Evolutionary conservation across 192 early-diverging fungal genomes (phyloP).

Genomic region (Coemansia sp.): DNA sequence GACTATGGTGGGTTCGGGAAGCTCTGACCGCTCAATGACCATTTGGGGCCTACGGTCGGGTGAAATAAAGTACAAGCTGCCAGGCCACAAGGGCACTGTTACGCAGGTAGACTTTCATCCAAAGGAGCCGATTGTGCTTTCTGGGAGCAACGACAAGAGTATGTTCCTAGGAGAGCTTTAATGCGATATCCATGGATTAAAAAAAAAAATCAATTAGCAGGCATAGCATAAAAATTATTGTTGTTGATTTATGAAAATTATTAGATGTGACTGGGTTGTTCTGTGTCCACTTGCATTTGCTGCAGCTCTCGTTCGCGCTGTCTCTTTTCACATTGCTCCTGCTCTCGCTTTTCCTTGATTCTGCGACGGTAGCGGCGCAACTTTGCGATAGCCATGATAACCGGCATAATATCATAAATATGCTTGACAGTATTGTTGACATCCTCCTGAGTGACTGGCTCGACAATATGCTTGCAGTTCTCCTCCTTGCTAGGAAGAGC

Average conservation of each 20-base stretch:
- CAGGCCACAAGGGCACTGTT: constrained; percentile 92
- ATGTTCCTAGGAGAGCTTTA: constrained; percentile 84
- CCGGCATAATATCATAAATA: constrained; percentile 55
- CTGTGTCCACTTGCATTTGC: constrained; percentile 5
- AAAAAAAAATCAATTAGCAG: neutral
- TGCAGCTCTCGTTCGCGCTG: constrained; percentile 13
- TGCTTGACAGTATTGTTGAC: constrained; percentile 71
- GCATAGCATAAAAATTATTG: neutral
- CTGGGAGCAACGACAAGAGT: constrained; percentile 82
- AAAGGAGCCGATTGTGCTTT: constrained; percentile 80
- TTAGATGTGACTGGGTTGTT: neutral
- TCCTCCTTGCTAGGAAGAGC: constrained; percentile 67
- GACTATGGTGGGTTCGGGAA: constrained; percentile 77
- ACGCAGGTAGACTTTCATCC: constrained; percentile 94
- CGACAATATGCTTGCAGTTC: constrained; percentile 71
- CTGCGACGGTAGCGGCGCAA: constrained; percentile 43
- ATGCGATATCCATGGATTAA: neutral
- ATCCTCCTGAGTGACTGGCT: constrained; percentile 86
- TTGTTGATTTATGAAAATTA: neutral
- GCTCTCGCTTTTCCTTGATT: constrained; percentile 37
- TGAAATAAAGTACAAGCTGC: constrained; percentile 88
- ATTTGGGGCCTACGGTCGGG: constrained; percentile 82
- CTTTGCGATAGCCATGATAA: constrained; percentile 48
- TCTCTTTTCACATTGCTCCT: constrained; percentile 7
- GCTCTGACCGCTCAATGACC: constrained; percentile 84